Evolutionary conservation across 768 basidiomycete genomes (phyloP).

Genomic region (Holtermannia corniformis): DNA sequence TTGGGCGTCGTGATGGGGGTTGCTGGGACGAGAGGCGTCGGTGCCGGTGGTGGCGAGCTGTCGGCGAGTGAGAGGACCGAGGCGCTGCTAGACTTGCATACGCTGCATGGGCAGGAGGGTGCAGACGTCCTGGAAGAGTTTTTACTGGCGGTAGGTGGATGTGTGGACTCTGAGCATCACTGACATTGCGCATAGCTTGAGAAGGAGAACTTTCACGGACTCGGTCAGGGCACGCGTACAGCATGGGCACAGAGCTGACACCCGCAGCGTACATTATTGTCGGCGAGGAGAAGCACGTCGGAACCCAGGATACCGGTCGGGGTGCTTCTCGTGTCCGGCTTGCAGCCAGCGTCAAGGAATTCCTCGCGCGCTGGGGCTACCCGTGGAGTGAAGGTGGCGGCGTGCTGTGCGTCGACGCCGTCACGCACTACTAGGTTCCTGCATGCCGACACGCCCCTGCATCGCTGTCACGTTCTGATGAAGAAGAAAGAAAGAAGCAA

Average conservation of each 20-base stretch:
- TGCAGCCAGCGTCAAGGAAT: slow-evolving; percentile 77
- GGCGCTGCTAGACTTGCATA: slow-evolving; percentile 78
- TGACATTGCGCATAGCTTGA: slow-evolving; percentile 56
- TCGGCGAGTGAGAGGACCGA: slow-evolving; percentile 86
- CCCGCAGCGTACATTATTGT: slow-evolving; percentile 71
- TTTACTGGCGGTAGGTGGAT: slow-evolving; percentile 62
- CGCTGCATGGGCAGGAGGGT: slow-evolving; percentile 85
- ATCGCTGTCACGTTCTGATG: background rate
- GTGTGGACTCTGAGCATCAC: no score
- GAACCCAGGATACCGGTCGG: slow-evolving; percentile 70
- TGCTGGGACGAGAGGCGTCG: slow-evolving; percentile 47
- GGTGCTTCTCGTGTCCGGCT: slow-evolving; percentile 75
- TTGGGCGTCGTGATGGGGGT: slow-evolving; percentile 83
- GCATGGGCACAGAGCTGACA: slow-evolving; percentile 8
- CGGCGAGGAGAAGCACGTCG: slow-evolving; percentile 93
- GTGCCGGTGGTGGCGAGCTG: slow-evolving; percentile 48
- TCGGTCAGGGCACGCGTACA: slow-evolving; percentile 49
- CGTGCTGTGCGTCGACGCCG: slow-evolving; percentile 74
- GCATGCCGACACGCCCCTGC: no score
- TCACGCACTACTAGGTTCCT: slow-evolving; percentile 54
- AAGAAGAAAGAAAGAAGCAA: background rate
- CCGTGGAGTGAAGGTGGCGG: slow-evolving; percentile 91
- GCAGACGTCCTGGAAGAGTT: slow-evolving; percentile 84
- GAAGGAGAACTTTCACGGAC: slow-evolving; percentile 73
- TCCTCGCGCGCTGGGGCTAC: slow-evolving; percentile 89